These are phyloP conservation scores for Yamadazyma tumulicola DNA, from an alignment of 805 yeast genomes.

Conservation along the genomic window DNA sequence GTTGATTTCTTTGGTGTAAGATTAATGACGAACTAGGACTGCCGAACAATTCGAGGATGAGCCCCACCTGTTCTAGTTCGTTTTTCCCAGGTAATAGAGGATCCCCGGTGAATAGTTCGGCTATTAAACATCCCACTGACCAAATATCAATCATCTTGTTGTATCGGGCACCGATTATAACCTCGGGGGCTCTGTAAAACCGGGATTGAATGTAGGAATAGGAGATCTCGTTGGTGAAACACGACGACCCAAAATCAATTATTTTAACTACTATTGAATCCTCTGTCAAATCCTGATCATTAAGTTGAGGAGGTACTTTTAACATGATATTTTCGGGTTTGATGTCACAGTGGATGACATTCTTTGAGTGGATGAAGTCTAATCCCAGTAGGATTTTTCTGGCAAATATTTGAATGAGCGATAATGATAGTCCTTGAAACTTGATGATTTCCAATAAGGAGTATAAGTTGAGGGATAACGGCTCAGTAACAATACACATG, in stretches of 20 bases:
- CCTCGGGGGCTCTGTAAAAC: conserved; percentile 78
- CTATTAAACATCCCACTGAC: conserved; percentile 44
- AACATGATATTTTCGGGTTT: conserved; percentile 77
- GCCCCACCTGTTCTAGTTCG: conserved; percentile 46
- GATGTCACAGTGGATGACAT: conserved; percentile 77
- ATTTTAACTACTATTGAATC: conserved; percentile 54
- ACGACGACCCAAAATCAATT: conserved; percentile 79
- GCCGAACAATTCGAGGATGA: conserved; percentile 44
- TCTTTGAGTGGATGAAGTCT: conserved; percentile 50
- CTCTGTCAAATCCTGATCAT: conserved; percentile 15
- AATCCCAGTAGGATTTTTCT: conserved; percentile 58
- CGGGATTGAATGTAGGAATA: conserved; percentile 59
- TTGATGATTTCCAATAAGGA: conserved; percentile 51
- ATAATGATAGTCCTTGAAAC: conserved; percentile 47
- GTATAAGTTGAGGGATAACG: conserved; percentile 63
- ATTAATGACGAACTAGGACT: conserved; percentile 43
- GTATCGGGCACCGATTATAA: conserved; percentile 63
- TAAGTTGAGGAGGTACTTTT: conserved; percentile 23
- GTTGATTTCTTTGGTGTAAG: conserved; percentile 32
- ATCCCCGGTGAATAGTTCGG: conserved; percentile 33
- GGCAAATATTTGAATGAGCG: conserved; percentile 43
- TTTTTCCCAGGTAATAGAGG: conserved; percentile 47
- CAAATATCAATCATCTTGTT: conserved; percentile 49
- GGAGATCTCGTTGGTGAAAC: conserved; percentile 40
- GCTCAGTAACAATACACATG: conserved; percentile 75